Conservation (phyloP, 371 early-diverging fungal genomes). For the Mucor velutinosus region DNA sequence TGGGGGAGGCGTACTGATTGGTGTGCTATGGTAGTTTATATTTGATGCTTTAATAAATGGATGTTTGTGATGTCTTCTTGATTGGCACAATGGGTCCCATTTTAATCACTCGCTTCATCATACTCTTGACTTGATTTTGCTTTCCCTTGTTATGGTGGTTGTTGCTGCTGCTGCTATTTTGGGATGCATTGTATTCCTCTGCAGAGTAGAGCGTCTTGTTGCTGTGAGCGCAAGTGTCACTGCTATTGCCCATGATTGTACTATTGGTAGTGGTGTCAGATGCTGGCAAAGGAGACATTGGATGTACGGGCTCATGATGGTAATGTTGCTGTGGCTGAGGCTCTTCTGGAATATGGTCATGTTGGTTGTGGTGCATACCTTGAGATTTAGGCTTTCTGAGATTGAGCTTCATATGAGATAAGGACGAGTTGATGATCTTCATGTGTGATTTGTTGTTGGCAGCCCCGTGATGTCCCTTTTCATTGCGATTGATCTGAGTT, state of each 20-base stretch:
- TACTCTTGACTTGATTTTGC: conserved; percentile 32
- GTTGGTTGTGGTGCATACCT: neutral
- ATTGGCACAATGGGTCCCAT: conserved; percentile 24
- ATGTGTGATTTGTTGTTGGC: conserved; percentile 8
- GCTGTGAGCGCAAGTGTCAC: neutral
- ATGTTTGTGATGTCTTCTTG: conserved; percentile 12
- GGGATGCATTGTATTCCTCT: neutral
- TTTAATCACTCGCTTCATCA: conserved; percentile 43
- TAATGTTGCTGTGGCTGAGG: neutral
- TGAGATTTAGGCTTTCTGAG: conserved; percentile 15
- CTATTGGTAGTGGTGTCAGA: neutral
- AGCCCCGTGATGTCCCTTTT: neutral
- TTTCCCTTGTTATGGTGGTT: conserved; percentile 5
- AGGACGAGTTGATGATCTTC: conserved; percentile 13
- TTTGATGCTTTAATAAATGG: conserved; percentile 9
- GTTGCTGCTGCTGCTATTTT: neutral
- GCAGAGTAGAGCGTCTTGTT: neutral
- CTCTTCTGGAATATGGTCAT: neutral
- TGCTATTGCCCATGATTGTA: neutral
- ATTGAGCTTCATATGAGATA: conserved; percentile 18
- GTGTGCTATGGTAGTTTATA: neutral
- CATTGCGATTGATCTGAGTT: neutral
- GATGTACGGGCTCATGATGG: neutral
- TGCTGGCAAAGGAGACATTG: neutral
- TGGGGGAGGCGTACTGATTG: neutral